Evolutionary conservation across 2,329 filamentous ascomycete genomes (phyloP).

Genomic region (Neofusicoccum sp.): DNA sequence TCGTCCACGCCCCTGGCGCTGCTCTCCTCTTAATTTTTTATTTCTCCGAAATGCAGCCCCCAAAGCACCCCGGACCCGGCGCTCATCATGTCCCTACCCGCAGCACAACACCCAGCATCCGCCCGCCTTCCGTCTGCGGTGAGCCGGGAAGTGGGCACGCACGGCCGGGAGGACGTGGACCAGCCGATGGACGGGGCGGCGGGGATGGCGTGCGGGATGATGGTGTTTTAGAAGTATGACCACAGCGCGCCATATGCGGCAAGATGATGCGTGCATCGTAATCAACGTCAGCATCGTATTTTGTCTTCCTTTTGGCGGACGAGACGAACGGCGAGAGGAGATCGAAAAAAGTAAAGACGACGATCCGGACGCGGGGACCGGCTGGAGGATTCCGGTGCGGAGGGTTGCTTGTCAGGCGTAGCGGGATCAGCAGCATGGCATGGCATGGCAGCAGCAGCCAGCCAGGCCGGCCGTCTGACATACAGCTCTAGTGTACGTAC

Average conservation of each 20-base stretch:
- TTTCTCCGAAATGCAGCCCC: slow-evolving; percentile 1
- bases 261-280: background rate
- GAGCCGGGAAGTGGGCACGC: background rate
- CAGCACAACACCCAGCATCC: background rate
- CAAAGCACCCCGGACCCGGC: background rate
- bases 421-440: slow-evolving; percentile 6
- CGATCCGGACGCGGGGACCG: slow-evolving; percentile 11
- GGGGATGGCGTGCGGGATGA: background rate
- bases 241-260: slow-evolving; percentile 11
- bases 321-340: background rate
- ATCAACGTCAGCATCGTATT: background rate
- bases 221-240: slow-evolving; percentile 14
- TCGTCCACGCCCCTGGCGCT: background rate
- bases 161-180: background rate
- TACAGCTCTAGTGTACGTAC: background rate
- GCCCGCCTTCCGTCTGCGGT: background rate
- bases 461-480: slow-evolving; percentile 4
- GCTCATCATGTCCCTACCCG: background rate
- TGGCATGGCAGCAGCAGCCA: background rate
- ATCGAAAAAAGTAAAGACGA: background rate
- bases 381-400: background rate
- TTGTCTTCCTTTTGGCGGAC: background rate
- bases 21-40: background rate
- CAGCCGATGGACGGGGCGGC: background rate
- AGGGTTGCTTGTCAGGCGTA: slow-evolving; percentile 5